phyloP scores from a whole-genome alignment of 1,284 basidiomycete genomes.

The Stygiomarasmius scandens region DNA sequence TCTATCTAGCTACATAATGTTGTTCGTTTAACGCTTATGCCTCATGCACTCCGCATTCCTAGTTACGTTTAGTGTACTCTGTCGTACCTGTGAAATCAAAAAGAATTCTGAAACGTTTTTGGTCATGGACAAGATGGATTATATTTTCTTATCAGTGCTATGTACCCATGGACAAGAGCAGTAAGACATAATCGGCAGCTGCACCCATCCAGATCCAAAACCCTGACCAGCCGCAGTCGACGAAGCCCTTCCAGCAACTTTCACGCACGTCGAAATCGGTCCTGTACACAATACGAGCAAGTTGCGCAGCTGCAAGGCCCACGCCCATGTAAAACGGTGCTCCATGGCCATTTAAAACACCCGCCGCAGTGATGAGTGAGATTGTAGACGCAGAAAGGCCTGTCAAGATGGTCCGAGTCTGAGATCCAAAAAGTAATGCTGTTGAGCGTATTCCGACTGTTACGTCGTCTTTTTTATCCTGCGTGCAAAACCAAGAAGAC shows the following conservation, averaged over 20 bases:
- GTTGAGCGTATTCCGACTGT: conserved; percentile 92
- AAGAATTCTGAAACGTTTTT: too few species aligned
- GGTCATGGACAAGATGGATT: too few species aligned
- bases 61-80: too few species aligned
- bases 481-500: neutral
- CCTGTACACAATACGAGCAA: conserved; percentile 77
- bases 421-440: conserved; percentile 85
- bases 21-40: too few species aligned
- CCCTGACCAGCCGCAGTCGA: conserved; percentile 87
- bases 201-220: conserved; percentile 90
- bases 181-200: conserved; percentile 69
- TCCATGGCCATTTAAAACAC: conserved; percentile 77
- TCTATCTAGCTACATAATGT: neutral
- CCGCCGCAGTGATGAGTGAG: conserved; percentile 78
- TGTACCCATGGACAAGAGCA: conserved; percentile 25
- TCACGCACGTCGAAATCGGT: conserved; percentile 79
- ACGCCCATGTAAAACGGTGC: conserved; percentile 83
- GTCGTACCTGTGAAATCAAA: too few species aligned
- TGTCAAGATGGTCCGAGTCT: conserved; percentile 77
- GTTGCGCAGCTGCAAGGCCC: conserved; percentile 74
- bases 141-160: neutral
- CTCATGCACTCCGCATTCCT: too few species aligned
- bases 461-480: conserved; percentile 95
- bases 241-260: conserved; percentile 95
- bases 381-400: conserved; percentile 78